These are phyloP conservation scores for Kwoniella dejecticola DNA, from an alignment of 768 basidiomycete genomes.

Conservation along the genomic window DNA sequence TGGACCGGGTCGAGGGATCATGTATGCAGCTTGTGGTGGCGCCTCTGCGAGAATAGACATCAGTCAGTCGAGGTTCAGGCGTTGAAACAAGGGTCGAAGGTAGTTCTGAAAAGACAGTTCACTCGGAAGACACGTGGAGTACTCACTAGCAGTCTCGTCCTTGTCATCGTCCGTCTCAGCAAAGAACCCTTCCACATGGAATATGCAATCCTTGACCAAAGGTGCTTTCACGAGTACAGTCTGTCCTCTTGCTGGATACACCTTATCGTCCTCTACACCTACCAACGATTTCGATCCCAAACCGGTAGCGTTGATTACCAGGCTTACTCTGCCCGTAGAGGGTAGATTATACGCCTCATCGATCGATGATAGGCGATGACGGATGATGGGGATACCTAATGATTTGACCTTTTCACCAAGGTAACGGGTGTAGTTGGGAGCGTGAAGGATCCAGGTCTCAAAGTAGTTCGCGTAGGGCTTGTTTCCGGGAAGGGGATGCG, in stretches of 20 bases:
- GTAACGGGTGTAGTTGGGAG: constrained; percentile 62
- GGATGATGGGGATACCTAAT: constrained; percentile 60
- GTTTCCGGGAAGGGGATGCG: constrained; percentile 16
- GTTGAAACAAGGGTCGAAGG: not conserved
- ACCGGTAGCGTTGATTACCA: constrained; percentile 65
- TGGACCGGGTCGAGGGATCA: constrained; percentile 65
- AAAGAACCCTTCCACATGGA: constrained; percentile 40
- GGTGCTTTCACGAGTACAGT: constrained; percentile 74
- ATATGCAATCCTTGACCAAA: constrained; percentile 59
- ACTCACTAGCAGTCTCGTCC: constrained; percentile 7
- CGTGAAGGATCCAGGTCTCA: constrained; percentile 61
- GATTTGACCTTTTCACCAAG: constrained; percentile 58
- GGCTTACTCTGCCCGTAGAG: constrained; percentile 51
- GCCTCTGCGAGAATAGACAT: constrained; percentile 4
- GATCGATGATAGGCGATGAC: constrained; percentile 58
- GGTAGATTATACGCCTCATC: constrained; percentile 60
- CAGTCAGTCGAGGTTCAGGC: not conserved
- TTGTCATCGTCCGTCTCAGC: not conserved
- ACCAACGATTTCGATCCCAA: constrained; percentile 71
- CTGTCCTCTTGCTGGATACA: constrained; percentile 82
- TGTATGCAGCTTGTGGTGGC: constrained; percentile 59
- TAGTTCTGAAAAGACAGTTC: not conserved
- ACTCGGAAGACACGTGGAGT: not conserved
- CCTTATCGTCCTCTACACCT: constrained; percentile 74
- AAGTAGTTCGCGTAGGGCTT: constrained; percentile 47